Evolutionary conservation across 202 grass and related monocot genomes (phyloP).

Genomic region (Panicum virgatum): DNA sequence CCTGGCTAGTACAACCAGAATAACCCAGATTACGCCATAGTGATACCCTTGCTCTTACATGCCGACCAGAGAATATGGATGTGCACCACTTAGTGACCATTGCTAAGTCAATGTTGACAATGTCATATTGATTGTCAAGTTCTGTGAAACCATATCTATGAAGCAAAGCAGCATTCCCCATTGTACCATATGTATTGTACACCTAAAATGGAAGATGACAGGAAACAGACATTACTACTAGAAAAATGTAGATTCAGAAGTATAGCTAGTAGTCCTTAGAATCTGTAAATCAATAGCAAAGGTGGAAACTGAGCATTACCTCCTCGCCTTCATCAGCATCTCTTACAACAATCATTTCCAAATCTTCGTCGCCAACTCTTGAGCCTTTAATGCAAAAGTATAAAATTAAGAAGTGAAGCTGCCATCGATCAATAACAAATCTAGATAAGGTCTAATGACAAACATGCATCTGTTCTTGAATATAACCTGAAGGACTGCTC

Average conservation of each 20-base stretch:
- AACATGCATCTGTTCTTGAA: constrained; percentile 21
- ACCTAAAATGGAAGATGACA: constrained; percentile 53
- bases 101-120: constrained; percentile 80
- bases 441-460: constrained; percentile 5
- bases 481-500: constrained; percentile 60
- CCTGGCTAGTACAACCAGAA: constrained; percentile 69
- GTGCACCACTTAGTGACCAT: constrained; percentile 73
- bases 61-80: constrained; percentile 56
- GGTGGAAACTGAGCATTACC: constrained; percentile 49
- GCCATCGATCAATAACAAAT: neutral
- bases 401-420: constrained; percentile 3
- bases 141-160: constrained; percentile 96
- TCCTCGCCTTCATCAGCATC: constrained; percentile 68
- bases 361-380: constrained; percentile 46
- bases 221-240: constrained; percentile 27
- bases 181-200: constrained; percentile 88
- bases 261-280: neutral
- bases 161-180: constrained; percentile 93
- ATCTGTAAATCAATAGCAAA: neutral
- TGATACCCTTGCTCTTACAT: constrained; percentile 61
- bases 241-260: constrained; percentile 3
- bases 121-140: constrained; percentile 75
- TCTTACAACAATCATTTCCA: constrained; percentile 92
- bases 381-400: constrained; percentile 28
- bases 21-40: constrained; percentile 76